These are phyloP conservation scores for Jacaranda copaia DNA, from an alignment of 257 asterid genomes.

Conservation along the genomic window DNA sequence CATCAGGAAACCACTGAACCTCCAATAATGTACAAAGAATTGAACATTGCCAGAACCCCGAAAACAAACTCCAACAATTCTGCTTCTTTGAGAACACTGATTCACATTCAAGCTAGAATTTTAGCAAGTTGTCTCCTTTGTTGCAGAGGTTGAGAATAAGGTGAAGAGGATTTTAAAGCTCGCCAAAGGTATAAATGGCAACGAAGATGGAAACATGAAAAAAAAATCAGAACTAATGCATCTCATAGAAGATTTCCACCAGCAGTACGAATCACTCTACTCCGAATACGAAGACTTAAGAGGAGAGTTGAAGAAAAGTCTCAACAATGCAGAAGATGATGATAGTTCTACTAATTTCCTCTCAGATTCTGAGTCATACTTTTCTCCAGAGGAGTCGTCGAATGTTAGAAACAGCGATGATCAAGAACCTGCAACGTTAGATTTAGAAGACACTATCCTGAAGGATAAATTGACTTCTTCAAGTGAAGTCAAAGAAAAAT, in stretches of 20 bases:
- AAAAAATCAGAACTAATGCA: conserved; percentile 56
- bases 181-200: conserved; percentile 59
- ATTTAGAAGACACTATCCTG: conserved; percentile 58
- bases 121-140: not conserved
- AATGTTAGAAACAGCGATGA: conserved; percentile 22
- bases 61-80: too few species aligned
- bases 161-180: conserved; percentile 65
- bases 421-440: conserved; percentile 30
- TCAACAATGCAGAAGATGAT: conserved; percentile 37
- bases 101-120: not conserved
- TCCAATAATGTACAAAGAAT: too few species aligned
- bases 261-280: conserved; percentile 62
- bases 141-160: conserved; percentile 70
- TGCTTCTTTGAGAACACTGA: too few species aligned
- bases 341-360: conserved; percentile 37
- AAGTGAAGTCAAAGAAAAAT: conserved; percentile 53
- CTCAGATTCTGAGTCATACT: conserved; percentile 57
- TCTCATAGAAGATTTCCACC: conserved; percentile 64
- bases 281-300: conserved; percentile 59
- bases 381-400: conserved; percentile 51
- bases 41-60: too few species aligned
- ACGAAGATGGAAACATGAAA: conserved; percentile 60
- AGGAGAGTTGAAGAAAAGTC: conserved; percentile 53
- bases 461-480: conserved; percentile 71
- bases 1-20: too few species aligned